Base-by-base conservation (phyloP, 176 grass and related monocot genomes). In the Secale cereale region DNA sequence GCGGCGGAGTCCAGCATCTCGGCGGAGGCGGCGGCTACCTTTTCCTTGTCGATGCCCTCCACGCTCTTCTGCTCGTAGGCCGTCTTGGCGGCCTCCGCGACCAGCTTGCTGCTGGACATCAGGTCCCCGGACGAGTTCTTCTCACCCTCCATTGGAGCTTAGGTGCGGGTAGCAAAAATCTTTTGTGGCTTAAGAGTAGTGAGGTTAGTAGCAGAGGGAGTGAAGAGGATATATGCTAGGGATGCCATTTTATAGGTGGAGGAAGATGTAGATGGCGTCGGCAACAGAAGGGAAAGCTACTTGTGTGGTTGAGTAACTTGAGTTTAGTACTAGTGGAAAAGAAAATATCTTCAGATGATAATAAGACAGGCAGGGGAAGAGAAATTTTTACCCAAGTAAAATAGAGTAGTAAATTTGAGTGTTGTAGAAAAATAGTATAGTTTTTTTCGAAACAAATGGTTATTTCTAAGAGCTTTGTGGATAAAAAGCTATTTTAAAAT, bases 71-170 rank as follows among this genome's bases (percentile, higher is more conserved):
- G 13, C 56, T 87, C 65, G 81, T 94, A 78, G 32, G 74, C 82
- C 14, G 90, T 93, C 85, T 60, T 65, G 27, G 90, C 89, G 3
- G 88, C 88, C 1, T 35, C 88, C 13, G 82, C 89, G 17, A 98
- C 91, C 40, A 93, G 76, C 74, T 98, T 90, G 33, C 92, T 89
- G 75, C 95, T 95, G 59, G 95, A 91, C 80, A 98, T 69, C 19
- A 98, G 79, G 31, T 76, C 82, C 41, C 77, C 36, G 29, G 88
- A 87, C 14, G 59, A 8, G 27, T 25, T 78, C 17, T 64, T 82
- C 3, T 17, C 54, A 32, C 82, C 79, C 3, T 66, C 88, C 88
- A 86, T 90, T 30, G n/a, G 25, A 37, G 29, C 56, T 74, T 79
- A 4, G 2, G 0, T 33, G 10, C 27, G 31, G 54, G 11, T 64